phyloP scores from a whole-genome alignment of 2,329 filamentous ascomycete genomes.

The Penicillium griseofulvum region DNA sequence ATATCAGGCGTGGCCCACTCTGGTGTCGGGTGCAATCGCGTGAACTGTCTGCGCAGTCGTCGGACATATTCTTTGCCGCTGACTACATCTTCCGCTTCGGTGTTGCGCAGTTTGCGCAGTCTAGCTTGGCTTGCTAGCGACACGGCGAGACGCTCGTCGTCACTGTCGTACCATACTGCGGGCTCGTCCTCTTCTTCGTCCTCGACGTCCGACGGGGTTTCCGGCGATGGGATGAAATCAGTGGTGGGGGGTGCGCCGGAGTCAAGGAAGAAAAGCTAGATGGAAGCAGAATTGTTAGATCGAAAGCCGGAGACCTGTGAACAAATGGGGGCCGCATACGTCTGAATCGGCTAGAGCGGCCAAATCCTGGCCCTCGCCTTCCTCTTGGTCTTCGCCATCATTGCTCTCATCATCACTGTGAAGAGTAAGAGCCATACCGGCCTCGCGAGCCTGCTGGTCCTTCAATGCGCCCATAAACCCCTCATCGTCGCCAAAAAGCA shows the following conservation, averaged over 20 bases:
- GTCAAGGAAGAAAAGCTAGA: conserved; percentile 76
- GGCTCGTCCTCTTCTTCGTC: conserved; percentile 30
- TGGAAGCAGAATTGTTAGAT: conserved; percentile 5
- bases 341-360: conserved; percentile 73
- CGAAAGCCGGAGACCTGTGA: neutral
- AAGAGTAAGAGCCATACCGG: conserved; percentile 38
- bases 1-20: conserved; percentile 57
- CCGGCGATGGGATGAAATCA: conserved; percentile 31
- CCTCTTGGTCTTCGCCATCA: conserved; percentile 25
- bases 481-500: conserved; percentile 84
- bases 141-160: conserved; percentile 82
- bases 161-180: conserved; percentile 81
- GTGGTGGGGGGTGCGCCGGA: conserved; percentile 50
- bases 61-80: conserved; percentile 81
- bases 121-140: conserved; percentile 74
- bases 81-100: conserved; percentile 80
- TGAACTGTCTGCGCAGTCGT: conserved; percentile 74
- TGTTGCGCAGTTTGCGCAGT: conserved; percentile 76
- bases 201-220: conserved; percentile 40
- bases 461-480: conserved; percentile 76
- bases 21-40: conserved; percentile 60
- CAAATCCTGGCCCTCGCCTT: conserved; percentile 49
- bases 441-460: conserved; percentile 48
- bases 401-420: conserved; percentile 31
- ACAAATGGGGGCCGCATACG: conserved; percentile 39